Evolutionary conservation across 129 eudicot species (phyloP).

Genomic region (carrot (Daucus carota)): DH1_v3.0 NC_030384.2:30130501-30131000

Average conservation of each 20-base stretch:
- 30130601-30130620: constrained; percentile 96
- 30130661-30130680: constrained; percentile 90
- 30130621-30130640: constrained; percentile 96
- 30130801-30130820: constrained; percentile 63
- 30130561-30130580: constrained; percentile 99
- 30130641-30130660: constrained; percentile 94
- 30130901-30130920: constrained; percentile 95
- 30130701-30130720: constrained; percentile 86
- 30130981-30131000: constrained; percentile 91
- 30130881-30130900: constrained; percentile 96
- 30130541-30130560: constrained; percentile 94
- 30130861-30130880: constrained; percentile 76
- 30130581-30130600: constrained; percentile 99
- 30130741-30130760: constrained; percentile 93
- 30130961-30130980: constrained; percentile 90
- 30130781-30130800: constrained; percentile 94
- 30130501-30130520: constrained; percentile 83
- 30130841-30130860: constrained; percentile 88
- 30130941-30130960: constrained; percentile 95
- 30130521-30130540: constrained; percentile 93
- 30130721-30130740: constrained; percentile 98
- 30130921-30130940: constrained; percentile 95
- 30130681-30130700: constrained; percentile 87
- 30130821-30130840: constrained; percentile 96
- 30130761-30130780: constrained; percentile 96